Conservation (phyloP, 1,284 basidiomycete species). For the Meripilus lineatus region DNA sequence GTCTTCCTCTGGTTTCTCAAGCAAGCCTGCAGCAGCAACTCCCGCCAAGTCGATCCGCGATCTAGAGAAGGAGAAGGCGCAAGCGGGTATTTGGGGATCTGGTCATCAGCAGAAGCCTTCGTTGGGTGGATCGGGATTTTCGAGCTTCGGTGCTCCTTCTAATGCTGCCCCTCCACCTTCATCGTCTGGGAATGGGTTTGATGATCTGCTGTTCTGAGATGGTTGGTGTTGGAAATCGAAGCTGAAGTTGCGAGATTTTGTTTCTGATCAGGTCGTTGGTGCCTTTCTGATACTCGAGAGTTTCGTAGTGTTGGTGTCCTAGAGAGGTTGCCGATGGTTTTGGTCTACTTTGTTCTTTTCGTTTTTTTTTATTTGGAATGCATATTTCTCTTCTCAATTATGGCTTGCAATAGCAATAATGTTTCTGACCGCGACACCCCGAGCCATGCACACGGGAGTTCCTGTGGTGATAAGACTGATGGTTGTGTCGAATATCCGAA, state of each 20-base stretch:
- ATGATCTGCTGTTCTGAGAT: conserved; percentile 29
- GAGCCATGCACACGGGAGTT: no score
- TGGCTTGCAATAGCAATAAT: no score
- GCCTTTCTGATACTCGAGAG: no score
- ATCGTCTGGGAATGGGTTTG: conserved; percentile 23
- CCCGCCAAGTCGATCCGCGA: conserved; percentile 79
- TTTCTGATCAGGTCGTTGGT: background rate
- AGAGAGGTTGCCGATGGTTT: no score
- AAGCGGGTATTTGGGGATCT: conserved; percentile 73
- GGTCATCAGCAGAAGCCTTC: conserved; percentile 31
- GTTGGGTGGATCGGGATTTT: conserved; percentile 37
- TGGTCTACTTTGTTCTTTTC: no score
- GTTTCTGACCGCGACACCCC: no score
- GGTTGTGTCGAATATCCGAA: no score
- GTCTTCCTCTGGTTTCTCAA: conserved; percentile 14
- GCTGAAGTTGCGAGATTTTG: background rate
- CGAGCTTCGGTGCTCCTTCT: conserved; percentile 36
- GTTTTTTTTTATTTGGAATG: no score
- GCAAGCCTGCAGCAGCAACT: conserved; percentile 21
- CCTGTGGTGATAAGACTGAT: no score
- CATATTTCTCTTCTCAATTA: no score
- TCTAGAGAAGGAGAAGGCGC: conserved; percentile 81
- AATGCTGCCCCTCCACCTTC: conserved; percentile 18
- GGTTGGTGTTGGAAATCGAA: background rate
- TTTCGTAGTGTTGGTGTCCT: no score